These are phyloP conservation scores for Mycena galericulata DNA, from an alignment of 768 basidiomycete species.

Conservation along the genomic window DNA sequence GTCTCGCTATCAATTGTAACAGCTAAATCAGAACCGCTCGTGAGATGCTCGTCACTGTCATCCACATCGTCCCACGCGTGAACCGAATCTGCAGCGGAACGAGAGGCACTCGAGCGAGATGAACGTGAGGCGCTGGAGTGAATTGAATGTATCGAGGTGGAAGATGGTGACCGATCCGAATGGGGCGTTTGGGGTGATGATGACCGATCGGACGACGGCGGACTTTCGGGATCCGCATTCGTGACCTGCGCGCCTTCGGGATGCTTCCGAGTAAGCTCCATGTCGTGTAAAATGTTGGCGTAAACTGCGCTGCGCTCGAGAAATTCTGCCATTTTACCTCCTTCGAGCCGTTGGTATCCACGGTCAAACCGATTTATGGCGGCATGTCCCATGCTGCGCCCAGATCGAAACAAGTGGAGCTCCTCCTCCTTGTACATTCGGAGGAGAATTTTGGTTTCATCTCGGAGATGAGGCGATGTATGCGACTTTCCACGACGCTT, in stretches of 20 bases:
- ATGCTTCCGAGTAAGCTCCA: conserved; percentile 34
- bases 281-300: conserved; percentile 26
- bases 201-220: no score
- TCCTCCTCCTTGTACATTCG: no score
- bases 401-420: no score
- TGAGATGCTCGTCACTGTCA: neutral
- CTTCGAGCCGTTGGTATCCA: no score
- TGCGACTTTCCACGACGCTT: conserved; percentile 30
- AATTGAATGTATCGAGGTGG: neutral
- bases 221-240: neutral
- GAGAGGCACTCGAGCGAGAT: neutral
- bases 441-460: no score
- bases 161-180: no score
- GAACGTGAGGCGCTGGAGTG: no score
- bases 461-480: conserved; percentile 33
- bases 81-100: neutral
- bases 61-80: neutral
- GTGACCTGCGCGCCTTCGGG: conserved; percentile 7
- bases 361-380: no score
- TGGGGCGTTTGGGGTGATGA: no score
- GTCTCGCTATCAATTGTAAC: neutral
- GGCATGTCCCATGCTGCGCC: no score
- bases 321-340: conserved; percentile 30
- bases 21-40: conserved; percentile 5
- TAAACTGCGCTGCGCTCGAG: conserved; percentile 34